phyloP scores from a whole-genome alignment of 2,329 filamentous ascomycete genomes.

The Aspergillus chevalieri region DNA sequence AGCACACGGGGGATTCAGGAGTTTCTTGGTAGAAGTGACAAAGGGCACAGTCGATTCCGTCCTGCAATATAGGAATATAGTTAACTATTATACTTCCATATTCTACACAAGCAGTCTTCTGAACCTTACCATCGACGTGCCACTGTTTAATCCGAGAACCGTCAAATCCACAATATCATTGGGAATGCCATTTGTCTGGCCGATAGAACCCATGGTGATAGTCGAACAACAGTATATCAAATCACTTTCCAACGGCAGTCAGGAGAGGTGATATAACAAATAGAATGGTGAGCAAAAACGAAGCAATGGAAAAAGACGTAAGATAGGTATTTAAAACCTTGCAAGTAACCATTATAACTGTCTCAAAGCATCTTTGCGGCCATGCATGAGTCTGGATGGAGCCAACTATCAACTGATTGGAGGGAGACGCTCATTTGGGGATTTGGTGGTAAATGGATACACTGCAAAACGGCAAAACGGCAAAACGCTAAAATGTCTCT shows the following conservation, averaged over 20 bases:
- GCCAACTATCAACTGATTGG: background rate
- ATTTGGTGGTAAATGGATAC: background rate
- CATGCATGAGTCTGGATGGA: background rate
- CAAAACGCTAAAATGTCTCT: background rate
- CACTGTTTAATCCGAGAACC: conserved; percentile 51
- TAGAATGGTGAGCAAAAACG: background rate
- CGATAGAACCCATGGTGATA: conserved; percentile 11
- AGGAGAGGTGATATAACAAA: background rate
- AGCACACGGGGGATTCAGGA: conserved; percentile 49
- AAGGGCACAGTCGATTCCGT: conserved; percentile 54
- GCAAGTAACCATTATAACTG: background rate
- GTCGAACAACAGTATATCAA: background rate
- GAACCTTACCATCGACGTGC: conserved; percentile 43
- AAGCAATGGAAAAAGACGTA: background rate
- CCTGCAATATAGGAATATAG: conserved; percentile 17
- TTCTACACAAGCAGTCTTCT: background rate
- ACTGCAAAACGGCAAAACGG: background rate
- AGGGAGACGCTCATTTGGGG: background rate
- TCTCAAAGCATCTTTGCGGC: background rate
- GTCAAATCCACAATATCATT: conserved; percentile 42
- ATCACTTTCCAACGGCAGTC: background rate
- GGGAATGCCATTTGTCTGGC: conserved; percentile 5
- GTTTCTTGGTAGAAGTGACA: conserved; percentile 52
- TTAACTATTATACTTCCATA: background rate
- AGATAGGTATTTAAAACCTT: background rate